Conservation (phyloP, 2,329 filamentous ascomycete species). For the Xylariaceae sp. region DNA sequence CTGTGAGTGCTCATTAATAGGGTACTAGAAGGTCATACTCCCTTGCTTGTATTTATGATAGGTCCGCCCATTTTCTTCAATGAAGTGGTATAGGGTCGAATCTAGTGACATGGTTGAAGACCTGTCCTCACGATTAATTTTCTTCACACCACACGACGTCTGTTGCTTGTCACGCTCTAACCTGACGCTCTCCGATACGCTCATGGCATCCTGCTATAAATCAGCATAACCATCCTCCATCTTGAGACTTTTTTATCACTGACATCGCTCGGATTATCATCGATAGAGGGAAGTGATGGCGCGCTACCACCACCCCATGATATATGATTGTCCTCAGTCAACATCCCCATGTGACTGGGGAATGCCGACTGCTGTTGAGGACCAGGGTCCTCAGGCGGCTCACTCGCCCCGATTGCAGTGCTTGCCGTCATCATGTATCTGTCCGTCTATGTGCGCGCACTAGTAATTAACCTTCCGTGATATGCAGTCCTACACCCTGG, state of each 20-base stretch:
- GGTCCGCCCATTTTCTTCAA: slow-evolving; percentile 40
- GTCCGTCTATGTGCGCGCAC: background rate
- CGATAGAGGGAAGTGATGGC: slow-evolving; percentile 36
- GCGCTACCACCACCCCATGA: slow-evolving; percentile 36
- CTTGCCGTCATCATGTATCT: slow-evolving; percentile 1
- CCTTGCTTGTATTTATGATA: slow-evolving; percentile 42
- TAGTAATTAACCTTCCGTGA: background rate
- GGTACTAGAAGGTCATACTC: slow-evolving; percentile 30
- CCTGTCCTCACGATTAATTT: slow-evolving; percentile 20
- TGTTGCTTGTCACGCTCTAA: slow-evolving; percentile 4
- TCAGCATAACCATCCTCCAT: slow-evolving; percentile 4
- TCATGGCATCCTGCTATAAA: slow-evolving; percentile 20
- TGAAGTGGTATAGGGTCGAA: slow-evolving; percentile 36
- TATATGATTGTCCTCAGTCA: slow-evolving; percentile 19
- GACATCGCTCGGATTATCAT: slow-evolving; percentile 29
- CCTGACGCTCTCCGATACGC: slow-evolving; percentile 22
- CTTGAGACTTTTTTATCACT: slow-evolving; percentile 9
- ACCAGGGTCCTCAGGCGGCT: background rate
- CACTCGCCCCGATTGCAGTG: background rate
- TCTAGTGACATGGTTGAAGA: slow-evolving; percentile 40
- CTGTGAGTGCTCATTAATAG: background rate
- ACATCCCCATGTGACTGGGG: background rate
- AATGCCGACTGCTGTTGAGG: background rate
- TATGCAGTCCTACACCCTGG: too few species aligned
- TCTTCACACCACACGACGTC: background rate